These are phyloP conservation scores for Metschnikowia santaceciliae DNA, from an alignment of 805 yeast genomes.

Conservation along the genomic window DNA sequence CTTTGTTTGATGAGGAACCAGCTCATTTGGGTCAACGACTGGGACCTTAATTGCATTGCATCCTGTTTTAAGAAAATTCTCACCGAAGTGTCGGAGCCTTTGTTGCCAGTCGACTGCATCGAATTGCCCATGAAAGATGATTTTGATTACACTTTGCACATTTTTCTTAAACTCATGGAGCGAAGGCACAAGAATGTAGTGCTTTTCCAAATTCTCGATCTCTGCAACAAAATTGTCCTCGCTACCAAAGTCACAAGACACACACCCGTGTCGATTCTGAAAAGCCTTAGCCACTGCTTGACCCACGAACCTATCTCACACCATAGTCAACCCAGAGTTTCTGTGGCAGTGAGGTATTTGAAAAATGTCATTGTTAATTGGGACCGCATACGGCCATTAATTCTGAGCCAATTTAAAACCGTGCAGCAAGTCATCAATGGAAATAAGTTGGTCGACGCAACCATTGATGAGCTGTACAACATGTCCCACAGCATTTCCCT, in stretches of 20 bases:
- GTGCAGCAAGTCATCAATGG: conserved; percentile 18
- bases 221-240: conserved; percentile 35
- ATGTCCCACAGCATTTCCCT: conserved; percentile 20
- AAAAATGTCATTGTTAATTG: conserved; percentile 52
- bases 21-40: conserved; percentile 50
- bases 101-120: conserved; percentile 49
- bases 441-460: conserved; percentile 8
- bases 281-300: conserved; percentile 50
- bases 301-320: conserved; percentile 44
- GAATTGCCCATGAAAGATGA: conserved; percentile 52
- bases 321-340: conserved; percentile 43
- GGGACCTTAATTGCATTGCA: conserved; percentile 52
- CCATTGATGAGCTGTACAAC: conserved; percentile 29
- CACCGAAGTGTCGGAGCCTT: conserved; percentile 48
- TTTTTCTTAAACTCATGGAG: conserved; percentile 34
- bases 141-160: conserved; percentile 36
- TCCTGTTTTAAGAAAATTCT: conserved; percentile 45
- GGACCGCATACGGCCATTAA: conserved; percentile 27
- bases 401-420: conserved; percentile 10
- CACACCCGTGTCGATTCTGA: conserved; percentile 37
- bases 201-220: conserved; percentile 43
- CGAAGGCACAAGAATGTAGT: conserved; percentile 19
- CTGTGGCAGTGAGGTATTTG: conserved; percentile 52
- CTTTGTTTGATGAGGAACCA: conserved; percentile 54
- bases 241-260: conserved; percentile 18